Evolutionary conservation across 495 filamentous ascomycete genomes (phyloP).

Genomic region (Lophiotrema nucula): DNA sequence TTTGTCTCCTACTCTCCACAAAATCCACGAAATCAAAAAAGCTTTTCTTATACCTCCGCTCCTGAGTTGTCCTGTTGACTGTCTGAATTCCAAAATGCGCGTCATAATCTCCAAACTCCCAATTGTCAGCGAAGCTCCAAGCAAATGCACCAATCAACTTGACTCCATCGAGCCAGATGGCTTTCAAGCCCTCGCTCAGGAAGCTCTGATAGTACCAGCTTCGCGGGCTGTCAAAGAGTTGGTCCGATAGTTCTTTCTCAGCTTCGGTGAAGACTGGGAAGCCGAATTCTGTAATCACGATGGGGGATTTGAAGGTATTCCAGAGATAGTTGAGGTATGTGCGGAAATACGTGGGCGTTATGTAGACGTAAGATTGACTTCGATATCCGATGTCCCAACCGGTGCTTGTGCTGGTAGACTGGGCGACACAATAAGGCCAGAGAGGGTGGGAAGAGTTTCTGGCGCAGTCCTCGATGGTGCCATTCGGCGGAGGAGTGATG

Average conservation of each 20-base stretch:
- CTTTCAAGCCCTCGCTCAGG: conserved; percentile 47
- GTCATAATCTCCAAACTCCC: conserved; percentile 48
- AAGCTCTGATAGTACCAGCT: conserved; percentile 47
- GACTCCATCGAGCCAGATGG: conserved; percentile 46
- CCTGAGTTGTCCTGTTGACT: conserved; percentile 45
- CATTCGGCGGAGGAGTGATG: no score
- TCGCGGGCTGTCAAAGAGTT: conserved; percentile 45
- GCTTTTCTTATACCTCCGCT: conserved; percentile 49
- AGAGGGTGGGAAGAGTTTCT: no score
- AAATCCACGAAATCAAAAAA: no score
- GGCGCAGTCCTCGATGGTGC: no score
- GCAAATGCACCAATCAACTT: conserved; percentile 48
- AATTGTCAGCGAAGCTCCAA: conserved; percentile 50
- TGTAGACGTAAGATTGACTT: no score
- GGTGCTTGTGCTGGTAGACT: no score
- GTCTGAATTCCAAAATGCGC: conserved; percentile 47
- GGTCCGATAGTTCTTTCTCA: conserved; percentile 38
- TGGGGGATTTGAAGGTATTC: no score
- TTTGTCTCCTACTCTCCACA: no score
- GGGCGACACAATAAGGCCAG: no score
- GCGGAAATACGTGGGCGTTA: no score
- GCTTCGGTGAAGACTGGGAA: conserved; percentile 43
- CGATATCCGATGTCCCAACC: no score
- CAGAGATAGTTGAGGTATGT: no score
- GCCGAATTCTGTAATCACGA: conserved; percentile 48